Evolutionary conservation across 2,329 filamentous ascomycete species (phyloP).

Genomic region (Trichoderma endophyticum): DNA sequence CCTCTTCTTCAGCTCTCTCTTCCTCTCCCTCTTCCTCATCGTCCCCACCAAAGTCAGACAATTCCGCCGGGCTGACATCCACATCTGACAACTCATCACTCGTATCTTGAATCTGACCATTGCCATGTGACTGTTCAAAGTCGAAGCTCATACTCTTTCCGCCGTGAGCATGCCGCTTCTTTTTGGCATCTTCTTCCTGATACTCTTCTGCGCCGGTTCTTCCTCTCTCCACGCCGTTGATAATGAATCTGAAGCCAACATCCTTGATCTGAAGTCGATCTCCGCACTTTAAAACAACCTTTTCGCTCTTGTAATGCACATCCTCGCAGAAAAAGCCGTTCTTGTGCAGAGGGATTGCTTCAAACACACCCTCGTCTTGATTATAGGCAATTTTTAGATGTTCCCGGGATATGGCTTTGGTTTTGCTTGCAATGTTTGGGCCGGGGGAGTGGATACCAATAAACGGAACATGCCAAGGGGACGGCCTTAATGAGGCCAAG

Average conservation of each 20-base stretch:
- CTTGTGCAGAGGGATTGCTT: conserved; percentile 57
- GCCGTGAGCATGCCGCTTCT: conserved; percentile 51
- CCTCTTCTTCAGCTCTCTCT: conserved; percentile 28
- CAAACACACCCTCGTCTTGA: conserved; percentile 58
- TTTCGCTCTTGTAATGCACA: conserved; percentile 51
- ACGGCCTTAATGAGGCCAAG: conserved; percentile 56
- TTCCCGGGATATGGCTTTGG: conserved; percentile 70
- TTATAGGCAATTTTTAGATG: conserved; percentile 73
- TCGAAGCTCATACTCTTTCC: conserved; percentile 72
- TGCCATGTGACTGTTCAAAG: conserved; percentile 61
- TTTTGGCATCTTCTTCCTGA: conserved; percentile 48
- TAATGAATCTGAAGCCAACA: conserved; percentile 64
- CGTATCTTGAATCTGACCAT: conserved; percentile 54
- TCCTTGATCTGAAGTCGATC: conserved; percentile 70
- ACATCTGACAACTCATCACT: conserved; percentile 51
- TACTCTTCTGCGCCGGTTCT: conserved; percentile 57
- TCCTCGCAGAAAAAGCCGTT: conserved; percentile 71
- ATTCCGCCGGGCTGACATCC: conserved; percentile 39
- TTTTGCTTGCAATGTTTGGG: conserved; percentile 57
- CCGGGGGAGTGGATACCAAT: conserved; percentile 70
- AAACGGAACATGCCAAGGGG: conserved; percentile 60
- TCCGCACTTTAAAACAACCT: conserved; percentile 59
- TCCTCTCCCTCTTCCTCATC: conserved; percentile 28
- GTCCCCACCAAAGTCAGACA: conserved; percentile 38
- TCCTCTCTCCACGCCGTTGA: conserved; percentile 60